phyloP scores from a whole-genome alignment of 2,329 filamentous ascomycete species.

The Didymella lethalis region DNA sequence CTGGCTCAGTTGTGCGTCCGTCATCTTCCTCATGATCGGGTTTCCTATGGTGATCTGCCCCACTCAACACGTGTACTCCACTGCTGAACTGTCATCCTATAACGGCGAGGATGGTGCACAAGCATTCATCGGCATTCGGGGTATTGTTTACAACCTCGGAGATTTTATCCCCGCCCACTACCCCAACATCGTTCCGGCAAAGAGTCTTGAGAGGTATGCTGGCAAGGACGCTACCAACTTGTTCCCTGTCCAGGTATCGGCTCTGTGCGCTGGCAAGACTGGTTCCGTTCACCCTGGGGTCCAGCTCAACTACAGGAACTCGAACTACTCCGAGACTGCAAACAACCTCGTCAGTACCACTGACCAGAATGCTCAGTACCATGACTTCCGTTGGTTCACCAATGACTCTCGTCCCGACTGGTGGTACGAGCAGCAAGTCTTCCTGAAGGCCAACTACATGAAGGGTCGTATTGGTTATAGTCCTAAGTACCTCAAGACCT shows the following conservation, averaged over 20 bases:
- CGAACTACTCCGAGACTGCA: constrained; percentile 73
- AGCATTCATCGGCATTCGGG: constrained; percentile 83
- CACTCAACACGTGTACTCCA: constrained; percentile 85
- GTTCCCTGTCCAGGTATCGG: constrained; percentile 94
- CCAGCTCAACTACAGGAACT: constrained; percentile 81
- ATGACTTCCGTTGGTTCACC: constrained; percentile 88
- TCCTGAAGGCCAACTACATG: constrained; percentile 78
- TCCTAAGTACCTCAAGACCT: constrained; percentile 74
- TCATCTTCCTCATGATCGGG: constrained; percentile 87
- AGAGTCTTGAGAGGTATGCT: constrained; percentile 78
- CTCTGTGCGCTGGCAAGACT: constrained; percentile 81
- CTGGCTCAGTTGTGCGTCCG: constrained; percentile 81
- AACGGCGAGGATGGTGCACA: constrained; percentile 72
- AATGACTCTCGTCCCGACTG: constrained; percentile 87
- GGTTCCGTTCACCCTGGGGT: constrained; percentile 74
- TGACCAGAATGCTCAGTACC: constrained; percentile 80
- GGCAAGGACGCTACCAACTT: constrained; percentile 86
- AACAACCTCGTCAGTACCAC: constrained; percentile 69
- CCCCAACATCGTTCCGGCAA: constrained; percentile 68
- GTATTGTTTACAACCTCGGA: constrained; percentile 84
- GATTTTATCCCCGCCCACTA: constrained; percentile 80
- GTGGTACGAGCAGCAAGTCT: constrained; percentile 88
- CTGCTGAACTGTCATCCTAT: constrained; percentile 74
- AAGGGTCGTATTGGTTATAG: constrained; percentile 90
- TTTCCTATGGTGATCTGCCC: constrained; percentile 92